Percentiles rank a stretch among this genome's conserved stretches.
Conservation (phyloP, 139 green algal genomes). For the Chlamydomonas incerta region DNA sequence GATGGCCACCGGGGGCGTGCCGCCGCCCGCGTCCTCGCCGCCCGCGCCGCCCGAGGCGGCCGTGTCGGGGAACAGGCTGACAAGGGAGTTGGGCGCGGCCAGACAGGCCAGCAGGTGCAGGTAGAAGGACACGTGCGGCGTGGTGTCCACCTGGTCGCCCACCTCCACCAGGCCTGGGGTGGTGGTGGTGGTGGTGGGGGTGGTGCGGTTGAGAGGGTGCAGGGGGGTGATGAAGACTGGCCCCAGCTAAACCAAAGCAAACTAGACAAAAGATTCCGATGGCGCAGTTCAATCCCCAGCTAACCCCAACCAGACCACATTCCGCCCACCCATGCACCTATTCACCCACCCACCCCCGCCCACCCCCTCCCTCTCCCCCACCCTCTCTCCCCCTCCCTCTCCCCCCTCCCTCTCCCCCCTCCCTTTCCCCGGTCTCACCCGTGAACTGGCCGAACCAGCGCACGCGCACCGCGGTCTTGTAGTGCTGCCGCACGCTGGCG, state of each 20-base stretch:
- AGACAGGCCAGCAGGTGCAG: constrained; percentile 35
- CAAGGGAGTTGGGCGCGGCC: constrained; percentile 23
- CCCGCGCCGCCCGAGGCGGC: background rate
- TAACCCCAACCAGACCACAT: no score
- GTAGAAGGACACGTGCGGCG: constrained; percentile 54
- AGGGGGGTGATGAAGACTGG: no score
- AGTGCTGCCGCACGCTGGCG: constrained; percentile 56
- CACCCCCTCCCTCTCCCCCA: background rate
- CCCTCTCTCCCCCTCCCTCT: background rate
- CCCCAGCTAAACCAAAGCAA: no score
- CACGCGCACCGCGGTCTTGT: constrained; percentile 23
- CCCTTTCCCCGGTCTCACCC: background rate
- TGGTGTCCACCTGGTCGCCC: constrained; percentile 44
- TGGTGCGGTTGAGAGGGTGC: background rate
- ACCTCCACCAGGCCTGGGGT: constrained; percentile 45
- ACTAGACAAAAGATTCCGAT: no score
- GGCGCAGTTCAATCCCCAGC: no score
- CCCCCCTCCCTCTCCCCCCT: background rate
- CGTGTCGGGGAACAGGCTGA: constrained; percentile 36
- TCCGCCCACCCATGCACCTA: no score
- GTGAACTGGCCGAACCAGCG: constrained; percentile 58
- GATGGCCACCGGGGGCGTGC: constrained; percentile 30
- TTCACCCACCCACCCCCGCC: no score
- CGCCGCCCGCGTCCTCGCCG: constrained; percentile 7
- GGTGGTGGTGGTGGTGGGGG: background rate